Evolutionary conservation across 805 yeast species (phyloP).

Genomic region (Cyberlindnera xishuangbannaensis): DNA sequence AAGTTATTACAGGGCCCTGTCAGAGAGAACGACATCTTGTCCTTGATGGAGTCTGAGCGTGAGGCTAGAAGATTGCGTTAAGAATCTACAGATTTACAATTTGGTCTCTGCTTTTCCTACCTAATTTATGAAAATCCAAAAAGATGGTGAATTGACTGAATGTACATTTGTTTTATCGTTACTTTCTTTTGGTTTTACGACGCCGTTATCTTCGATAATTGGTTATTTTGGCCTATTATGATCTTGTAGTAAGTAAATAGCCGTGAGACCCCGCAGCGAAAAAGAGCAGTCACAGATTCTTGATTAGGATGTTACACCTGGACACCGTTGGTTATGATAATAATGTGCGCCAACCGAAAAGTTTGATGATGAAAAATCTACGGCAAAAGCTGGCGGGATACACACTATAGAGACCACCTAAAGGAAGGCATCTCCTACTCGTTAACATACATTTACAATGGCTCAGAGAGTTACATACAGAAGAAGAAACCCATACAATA

Average conservation of each 20-base stretch:
- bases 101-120: constrained; percentile 15
- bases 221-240: too few relatives aligned
- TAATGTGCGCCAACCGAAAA: constrained; percentile 12
- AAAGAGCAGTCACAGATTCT: constrained; percentile 22
- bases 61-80: constrained; percentile 96
- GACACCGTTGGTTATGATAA: too few relatives aligned
- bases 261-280: constrained; percentile 2
- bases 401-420: background rate
- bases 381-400: background rate
- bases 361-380: constrained; percentile 1
- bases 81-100: constrained; percentile 24
- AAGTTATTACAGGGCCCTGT: constrained; percentile 62
- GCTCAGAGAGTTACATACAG: constrained; percentile 99
- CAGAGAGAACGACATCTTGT: constrained; percentile 96
- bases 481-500: constrained; percentile 99
- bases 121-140: constrained; percentile 12
- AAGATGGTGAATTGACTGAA: constrained; percentile 21
- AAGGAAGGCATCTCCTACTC: background rate
- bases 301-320: constrained; percentile 6
- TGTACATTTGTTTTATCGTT: constrained; percentile 26
- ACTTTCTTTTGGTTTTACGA: too few relatives aligned
- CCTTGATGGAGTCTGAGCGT: constrained; percentile 99
- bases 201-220: too few relatives aligned
- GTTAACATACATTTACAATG: constrained; percentile 46
- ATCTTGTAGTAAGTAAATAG: background rate